Evolutionary conservation across 2,329 filamentous ascomycete genomes (phyloP).

Genomic region (Trichoderma pleuroti): DNA sequence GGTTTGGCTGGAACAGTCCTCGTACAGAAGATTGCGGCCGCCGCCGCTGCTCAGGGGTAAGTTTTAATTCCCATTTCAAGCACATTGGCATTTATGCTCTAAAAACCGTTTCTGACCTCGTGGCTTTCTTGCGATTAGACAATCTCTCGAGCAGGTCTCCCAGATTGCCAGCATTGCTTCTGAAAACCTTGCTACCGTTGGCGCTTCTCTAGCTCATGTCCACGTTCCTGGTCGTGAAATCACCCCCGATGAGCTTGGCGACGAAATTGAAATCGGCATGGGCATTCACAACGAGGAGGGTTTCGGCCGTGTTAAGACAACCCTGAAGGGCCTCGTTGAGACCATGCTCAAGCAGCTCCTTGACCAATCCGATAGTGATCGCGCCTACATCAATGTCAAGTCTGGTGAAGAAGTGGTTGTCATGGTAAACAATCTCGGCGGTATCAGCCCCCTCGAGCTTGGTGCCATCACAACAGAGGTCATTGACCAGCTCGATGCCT

Average conservation of each 20-base stretch:
- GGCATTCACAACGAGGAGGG: slow-evolving; percentile 26
- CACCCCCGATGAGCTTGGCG: slow-evolving; percentile 37
- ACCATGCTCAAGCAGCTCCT: slow-evolving; percentile 65
- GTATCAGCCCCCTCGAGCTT: slow-evolving; percentile 23
- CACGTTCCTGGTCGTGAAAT: slow-evolving; percentile 49
- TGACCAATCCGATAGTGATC: slow-evolving; percentile 49
- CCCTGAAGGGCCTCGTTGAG: slow-evolving; percentile 48
- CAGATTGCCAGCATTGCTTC: slow-evolving; percentile 41
- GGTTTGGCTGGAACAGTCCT: slow-evolving; percentile 66
- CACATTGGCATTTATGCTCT: not conserved
- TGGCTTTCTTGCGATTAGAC: slow-evolving; percentile 4
- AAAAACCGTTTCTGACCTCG: not conserved
- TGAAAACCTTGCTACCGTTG: slow-evolving; percentile 50
- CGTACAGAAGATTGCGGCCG: slow-evolving; percentile 63
- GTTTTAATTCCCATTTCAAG: not conserved
- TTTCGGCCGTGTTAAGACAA: slow-evolving; percentile 47
- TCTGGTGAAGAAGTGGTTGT: slow-evolving; percentile 32
- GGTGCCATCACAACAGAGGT: slow-evolving; percentile 23
- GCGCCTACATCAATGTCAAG: slow-evolving; percentile 49
- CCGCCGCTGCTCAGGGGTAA: slow-evolving; percentile 44
- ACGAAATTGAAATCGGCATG: slow-evolving; percentile 55
- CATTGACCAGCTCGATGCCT: slow-evolving; percentile 20
- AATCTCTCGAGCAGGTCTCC: slow-evolving; percentile 41
- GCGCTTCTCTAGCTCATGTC: slow-evolving; percentile 50
- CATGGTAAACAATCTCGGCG: slow-evolving; percentile 26